phyloP scores from a whole-genome alignment of 345 rosid genomes.

The Ailanthus altissimus region DNA sequence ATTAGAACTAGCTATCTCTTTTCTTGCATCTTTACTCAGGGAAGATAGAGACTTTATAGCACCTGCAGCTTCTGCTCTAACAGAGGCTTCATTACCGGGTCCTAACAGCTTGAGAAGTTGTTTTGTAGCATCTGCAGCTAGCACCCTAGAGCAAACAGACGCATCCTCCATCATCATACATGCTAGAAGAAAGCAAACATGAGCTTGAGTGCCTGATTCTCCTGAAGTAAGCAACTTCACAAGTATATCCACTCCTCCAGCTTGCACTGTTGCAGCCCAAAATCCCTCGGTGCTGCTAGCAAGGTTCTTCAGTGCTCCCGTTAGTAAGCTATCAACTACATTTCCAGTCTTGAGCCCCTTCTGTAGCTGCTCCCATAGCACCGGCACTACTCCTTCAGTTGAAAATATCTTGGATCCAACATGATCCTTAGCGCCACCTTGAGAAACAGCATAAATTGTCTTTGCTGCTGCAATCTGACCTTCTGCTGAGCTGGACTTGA shows the following conservation, averaged over 20 bases:
- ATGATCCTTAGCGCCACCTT: conserved; percentile 93
- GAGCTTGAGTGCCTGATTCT: conserved; percentile 81
- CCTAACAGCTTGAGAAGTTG: conserved; percentile 88
- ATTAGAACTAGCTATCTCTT: conserved; percentile 80
- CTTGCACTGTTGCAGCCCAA: conserved; percentile 86
- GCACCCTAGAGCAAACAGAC: conserved; percentile 79
- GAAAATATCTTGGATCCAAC: conserved; percentile 99
- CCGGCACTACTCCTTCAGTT: conserved; percentile 99
- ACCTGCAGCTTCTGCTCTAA: conserved; percentile 99
- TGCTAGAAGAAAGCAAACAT: conserved; percentile 94
- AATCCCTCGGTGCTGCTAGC: conserved; percentile 95
- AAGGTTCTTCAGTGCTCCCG: conserved; percentile 93
- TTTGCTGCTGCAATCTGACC: conserved; percentile 98
- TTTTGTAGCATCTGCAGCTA: conserved; percentile 92
- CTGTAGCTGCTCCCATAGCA: conserved; percentile 79
- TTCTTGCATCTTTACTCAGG: conserved; percentile 89
- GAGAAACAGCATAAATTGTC: conserved; percentile 95
- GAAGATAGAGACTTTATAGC: conserved; percentile 96
- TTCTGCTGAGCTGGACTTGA: conserved; percentile 91
- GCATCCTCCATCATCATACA: conserved; percentile 96
- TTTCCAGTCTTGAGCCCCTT: conserved; percentile 78
- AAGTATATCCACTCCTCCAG: conserved; percentile 96
- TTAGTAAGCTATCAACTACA: conserved; percentile 80
- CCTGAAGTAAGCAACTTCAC: conserved; percentile 90
- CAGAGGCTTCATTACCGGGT: conserved; percentile 89